Evolutionary conservation across 148 eudicot species (phyloP), one percentile per base, ranked within the genome.

Genomic region (Fallopia convolvulus): DNA sequence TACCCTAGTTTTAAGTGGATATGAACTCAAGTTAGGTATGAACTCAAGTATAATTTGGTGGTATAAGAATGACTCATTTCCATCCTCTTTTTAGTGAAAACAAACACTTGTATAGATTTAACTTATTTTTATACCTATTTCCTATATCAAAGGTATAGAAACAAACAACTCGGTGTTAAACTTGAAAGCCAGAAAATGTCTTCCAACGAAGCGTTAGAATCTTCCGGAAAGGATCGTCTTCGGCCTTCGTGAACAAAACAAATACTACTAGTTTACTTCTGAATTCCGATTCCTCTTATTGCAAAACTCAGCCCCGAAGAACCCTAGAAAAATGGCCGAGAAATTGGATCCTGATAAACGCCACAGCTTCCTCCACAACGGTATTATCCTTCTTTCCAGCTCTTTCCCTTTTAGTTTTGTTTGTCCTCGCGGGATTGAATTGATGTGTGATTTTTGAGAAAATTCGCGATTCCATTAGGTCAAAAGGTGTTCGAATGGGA

Each of bases 401-500:
- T 39, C 36, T 66, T 49, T 77, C 46, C 55, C 40, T 42, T 70
- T 3, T 61, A 1, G 55, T 44, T 11, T 56, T 44, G 12, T 56
- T 44, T 44, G 47, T 44, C 9, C 26, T 74, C n/a, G 8, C 47
- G 55, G 63, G 49, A 56, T 44, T 71, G 20, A n/a, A 46, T 61
- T 50, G 12, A 20, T 75, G 9, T 40, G 48, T 81, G 26, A 23
- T 13, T 40, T 52, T 48, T 44, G 47, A 44, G 47, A 44, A 44
- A 44, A 44, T 44, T 44, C 48, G 75, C 41, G 17, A 40, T 71
- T 63, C 66, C 23, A 56, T 60, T 84, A 94, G 97, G 87, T 81
- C 93, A 90, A 79, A 89, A 90, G 79, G 97, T 92, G n/a, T 94
- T 94, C 48, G 96, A 94, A 66, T 94, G 99, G 99, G 97, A 92